Conservation (phyloP, 1,284 basidiomycete genomes). For the Ceraceosorus guamensis region DNA sequence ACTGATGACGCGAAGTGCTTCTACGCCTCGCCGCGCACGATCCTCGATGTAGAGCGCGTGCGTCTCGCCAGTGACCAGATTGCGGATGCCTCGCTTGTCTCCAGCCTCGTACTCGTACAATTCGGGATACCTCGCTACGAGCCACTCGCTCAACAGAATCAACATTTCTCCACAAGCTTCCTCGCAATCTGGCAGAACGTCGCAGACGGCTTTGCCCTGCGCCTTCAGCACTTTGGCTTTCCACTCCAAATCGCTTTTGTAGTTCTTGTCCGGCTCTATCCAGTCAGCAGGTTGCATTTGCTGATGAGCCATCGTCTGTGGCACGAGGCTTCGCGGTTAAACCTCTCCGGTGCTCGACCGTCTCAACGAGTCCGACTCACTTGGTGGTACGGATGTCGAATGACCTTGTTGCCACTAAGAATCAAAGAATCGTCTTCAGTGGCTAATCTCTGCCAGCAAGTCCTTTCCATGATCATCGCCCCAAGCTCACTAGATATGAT, state of each 20-base stretch:
- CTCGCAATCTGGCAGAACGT: constrained; percentile 48
- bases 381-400: constrained; percentile 27
- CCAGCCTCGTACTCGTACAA: constrained; percentile 45
- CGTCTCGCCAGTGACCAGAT: constrained; percentile 48
- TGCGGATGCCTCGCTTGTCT: constrained; percentile 37
- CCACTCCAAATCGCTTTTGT: constrained; percentile 50
- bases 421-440: too few species aligned
- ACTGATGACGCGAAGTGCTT: constrained; percentile 47
- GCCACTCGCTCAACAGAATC: constrained; percentile 49
- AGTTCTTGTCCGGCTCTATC: constrained; percentile 53
- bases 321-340: too few species aligned
- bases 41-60: constrained; percentile 7
- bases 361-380: constrained; percentile 6
- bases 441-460: too few species aligned
- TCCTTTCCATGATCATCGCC: too few species aligned
- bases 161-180: constrained; percentile 50
- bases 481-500: too few species aligned
- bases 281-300: constrained; percentile 52
- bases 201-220: constrained; percentile 49
- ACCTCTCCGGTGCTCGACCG: too few species aligned
- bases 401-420: constrained; percentile 14
- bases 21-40: constrained; percentile 26
- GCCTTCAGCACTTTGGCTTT: constrained; percentile 50
- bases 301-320: constrained; percentile 43
- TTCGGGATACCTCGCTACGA: constrained; percentile 51